Evolutionary conservation across 1,284 basidiomycete genomes (phyloP), one percentile per base, ranked within the genome.

Genomic region (Phlebopus sp.): DNA sequence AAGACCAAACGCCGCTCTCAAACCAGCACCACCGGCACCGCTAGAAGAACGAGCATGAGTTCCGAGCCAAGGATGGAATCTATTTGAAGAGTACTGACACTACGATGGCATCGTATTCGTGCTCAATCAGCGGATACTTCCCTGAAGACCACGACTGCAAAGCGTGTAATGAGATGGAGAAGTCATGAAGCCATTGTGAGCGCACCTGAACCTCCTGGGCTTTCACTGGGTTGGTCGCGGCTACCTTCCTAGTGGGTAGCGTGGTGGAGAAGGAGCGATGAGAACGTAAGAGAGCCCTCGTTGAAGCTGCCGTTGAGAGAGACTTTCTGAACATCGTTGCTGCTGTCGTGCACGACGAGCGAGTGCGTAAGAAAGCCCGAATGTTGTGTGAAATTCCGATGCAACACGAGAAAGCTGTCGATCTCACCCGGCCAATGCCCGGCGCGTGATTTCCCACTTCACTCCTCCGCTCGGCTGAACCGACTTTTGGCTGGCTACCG

Each of bases 1-100:
- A 40, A 99, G 85, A 76, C 97, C 97, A 71, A 99, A 99, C 27
- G 97, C 97, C 43, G 97, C 97, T 71, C 97, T 86, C 57, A 99
- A 80, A 76, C 97, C 97, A 49, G 97, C 94, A 71, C 97, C 97
- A 64, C 97, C 97, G 45, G 97, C 97, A 69, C 97, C 94, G 54
- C 92, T 95, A 60, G 32, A 30, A 34, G 48, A 42, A 43, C 27
- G 49, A 47, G 55, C 53, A 55, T 57, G 41, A 56, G 51, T 8
- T 37, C 27, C 3, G 31, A 37, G 42, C 21, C 44, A 25, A 32
- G 10, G 42, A 38, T 38, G 9, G 14, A 23, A 48, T 50, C 36
- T 43, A 44, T 42, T 1, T 13, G 34, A 15, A 50, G 25, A 21
- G n/a, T 21, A 79, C 92, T 73, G 64, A 95, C 93, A 97, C 91